These are phyloP conservation scores for Pleurotus tuoliensis DNA, from an alignment of 768 basidiomycete genomes.

Conservation along the genomic window DNA sequence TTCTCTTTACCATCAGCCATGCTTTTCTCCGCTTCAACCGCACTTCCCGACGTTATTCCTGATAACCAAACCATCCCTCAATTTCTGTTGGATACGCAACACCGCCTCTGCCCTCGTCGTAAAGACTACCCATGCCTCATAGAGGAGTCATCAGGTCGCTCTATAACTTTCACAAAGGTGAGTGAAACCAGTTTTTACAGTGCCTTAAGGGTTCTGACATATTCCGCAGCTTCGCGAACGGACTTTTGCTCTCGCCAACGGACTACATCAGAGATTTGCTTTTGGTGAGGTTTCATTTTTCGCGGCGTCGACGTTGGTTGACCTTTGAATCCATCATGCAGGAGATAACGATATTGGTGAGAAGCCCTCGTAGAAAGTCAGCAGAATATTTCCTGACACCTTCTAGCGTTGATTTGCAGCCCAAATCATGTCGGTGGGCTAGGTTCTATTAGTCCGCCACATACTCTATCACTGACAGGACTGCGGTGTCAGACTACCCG, in stretches of 20 bases:
- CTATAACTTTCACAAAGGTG: slow-evolving; percentile 38
- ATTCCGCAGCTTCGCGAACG: slow-evolving; percentile 30
- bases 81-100: slow-evolving; percentile 50
- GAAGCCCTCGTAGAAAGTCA: slow-evolving; percentile 11
- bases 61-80: slow-evolving; percentile 53
- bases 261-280: slow-evolving; percentile 26
- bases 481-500: slow-evolving; percentile 37
- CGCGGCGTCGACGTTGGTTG: background rate
- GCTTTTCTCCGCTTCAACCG: slow-evolving; percentile 22
- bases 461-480: background rate
- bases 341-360: slow-evolving; percentile 49
- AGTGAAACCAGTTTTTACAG: background rate
- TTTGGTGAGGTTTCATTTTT: slow-evolving; percentile 27
- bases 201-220: slow-evolving; percentile 6
- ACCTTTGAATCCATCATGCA: slow-evolving; percentile 15
- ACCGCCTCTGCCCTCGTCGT: slow-evolving; percentile 38
- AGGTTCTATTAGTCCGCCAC: background rate
- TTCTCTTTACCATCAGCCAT: slow-evolving; percentile 18
- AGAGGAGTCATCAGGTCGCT: slow-evolving; percentile 44
- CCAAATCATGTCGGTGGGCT: slow-evolving; percentile 49
- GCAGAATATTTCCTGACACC: no score
- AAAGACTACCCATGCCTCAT: slow-evolving; percentile 43
- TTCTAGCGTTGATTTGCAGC: slow-evolving; percentile 46
- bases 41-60: slow-evolving; percentile 39
- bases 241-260: slow-evolving; percentile 38